Conservation (phyloP, 1,284 basidiomycete genomes). For the Boletus semigastroideus region DNA sequence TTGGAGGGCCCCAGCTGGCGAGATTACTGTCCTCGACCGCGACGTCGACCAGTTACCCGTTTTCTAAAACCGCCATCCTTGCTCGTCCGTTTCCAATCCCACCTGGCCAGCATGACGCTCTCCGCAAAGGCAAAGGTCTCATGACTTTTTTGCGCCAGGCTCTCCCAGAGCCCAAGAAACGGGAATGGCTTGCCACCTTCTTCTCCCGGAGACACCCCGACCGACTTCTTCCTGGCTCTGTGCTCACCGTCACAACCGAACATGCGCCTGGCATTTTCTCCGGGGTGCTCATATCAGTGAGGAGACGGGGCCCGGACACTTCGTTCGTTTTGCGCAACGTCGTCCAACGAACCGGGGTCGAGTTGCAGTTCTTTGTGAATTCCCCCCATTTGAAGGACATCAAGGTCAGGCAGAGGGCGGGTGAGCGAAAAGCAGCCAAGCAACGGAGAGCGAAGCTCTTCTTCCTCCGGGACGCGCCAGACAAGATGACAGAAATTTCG, state of each 20-base stretch:
- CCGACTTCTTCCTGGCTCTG: constrained; percentile 75
- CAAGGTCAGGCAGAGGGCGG: constrained; percentile 64
- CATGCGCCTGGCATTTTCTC: constrained; percentile 79
- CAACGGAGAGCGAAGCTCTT: constrained; percentile 76
- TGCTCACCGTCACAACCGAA: constrained; percentile 71
- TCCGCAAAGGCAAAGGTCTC: constrained; percentile 72
- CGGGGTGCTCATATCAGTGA: constrained; percentile 80
- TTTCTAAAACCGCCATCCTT: constrained; percentile 67
- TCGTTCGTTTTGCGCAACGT: constrained; percentile 85
- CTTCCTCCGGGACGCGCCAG: constrained; percentile 74
- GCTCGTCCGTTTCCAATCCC: constrained; percentile 46
- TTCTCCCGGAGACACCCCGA: constrained; percentile 71
- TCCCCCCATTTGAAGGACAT: constrained; percentile 86
- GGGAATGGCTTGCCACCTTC: constrained; percentile 60
- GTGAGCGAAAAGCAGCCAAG: constrained; percentile 49
- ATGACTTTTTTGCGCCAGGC: constrained; percentile 73
- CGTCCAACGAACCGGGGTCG: constrained; percentile 84
- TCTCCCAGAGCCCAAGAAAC: constrained; percentile 67
- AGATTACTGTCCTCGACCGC: constrained; percentile 28
- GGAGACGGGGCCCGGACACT: constrained; percentile 80
- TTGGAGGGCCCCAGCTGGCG: constrained; percentile 3
- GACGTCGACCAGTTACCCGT: constrained; percentile 57
- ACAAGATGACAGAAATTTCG: constrained; percentile 78
- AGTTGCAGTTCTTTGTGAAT: constrained; percentile 85
- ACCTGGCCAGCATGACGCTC: constrained; percentile 39